Percentiles rank a stretch among this genome's conserved stretches.
Conservation (phyloP, 305 asterid species). For the Plantago lanceolata region DNA sequence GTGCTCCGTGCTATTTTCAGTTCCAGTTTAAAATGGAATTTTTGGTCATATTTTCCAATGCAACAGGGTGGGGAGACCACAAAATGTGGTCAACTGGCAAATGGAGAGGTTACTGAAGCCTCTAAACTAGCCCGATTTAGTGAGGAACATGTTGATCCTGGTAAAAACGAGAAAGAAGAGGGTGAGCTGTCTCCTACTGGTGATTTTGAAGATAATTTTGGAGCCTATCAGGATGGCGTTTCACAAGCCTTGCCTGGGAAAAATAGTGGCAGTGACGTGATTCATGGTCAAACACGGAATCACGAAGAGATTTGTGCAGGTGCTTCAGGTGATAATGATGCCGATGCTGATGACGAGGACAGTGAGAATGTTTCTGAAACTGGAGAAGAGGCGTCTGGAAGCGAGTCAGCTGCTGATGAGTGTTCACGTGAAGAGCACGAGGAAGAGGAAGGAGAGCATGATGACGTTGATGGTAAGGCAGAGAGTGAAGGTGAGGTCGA, state of each 20-base stretch:
- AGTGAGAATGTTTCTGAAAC: constrained; percentile 78
- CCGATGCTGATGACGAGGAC: constrained; percentile 82
- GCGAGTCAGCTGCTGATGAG: constrained; percentile 89
- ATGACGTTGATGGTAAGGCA: constrained; percentile 69
- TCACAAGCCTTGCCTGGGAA: constrained; percentile 45
- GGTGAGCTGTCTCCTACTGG: constrained; percentile 83
- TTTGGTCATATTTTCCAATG: constrained; percentile 25
- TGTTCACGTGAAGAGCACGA: constrained; percentile 77
- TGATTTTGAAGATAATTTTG: constrained; percentile 82
- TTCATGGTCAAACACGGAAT: constrained; percentile 46
- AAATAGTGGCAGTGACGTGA: constrained; percentile 33
- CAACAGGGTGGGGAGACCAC: constrained; percentile 49
- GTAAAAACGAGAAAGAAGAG: constrained; percentile 90
- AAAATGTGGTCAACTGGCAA: constrained; percentile 37
- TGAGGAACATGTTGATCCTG: constrained; percentile 51
- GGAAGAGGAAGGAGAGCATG: constrained; percentile 79
- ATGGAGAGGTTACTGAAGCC: constrained; percentile 50
- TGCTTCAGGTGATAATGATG: constrained; percentile 69
- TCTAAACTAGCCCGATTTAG: constrained; percentile 39
- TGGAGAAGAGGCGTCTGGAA: constrained; percentile 84
- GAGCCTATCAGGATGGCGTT: constrained; percentile 45
- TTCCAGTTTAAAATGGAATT: constrained; percentile 1
- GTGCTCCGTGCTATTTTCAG: constrained; percentile 1
- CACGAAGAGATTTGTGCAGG: constrained; percentile 52
- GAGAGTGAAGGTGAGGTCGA: constrained; percentile 98